Conservation (phyloP, 495 filamentous ascomycete genomes). For the Cryomyces antarcticus region DNA sequence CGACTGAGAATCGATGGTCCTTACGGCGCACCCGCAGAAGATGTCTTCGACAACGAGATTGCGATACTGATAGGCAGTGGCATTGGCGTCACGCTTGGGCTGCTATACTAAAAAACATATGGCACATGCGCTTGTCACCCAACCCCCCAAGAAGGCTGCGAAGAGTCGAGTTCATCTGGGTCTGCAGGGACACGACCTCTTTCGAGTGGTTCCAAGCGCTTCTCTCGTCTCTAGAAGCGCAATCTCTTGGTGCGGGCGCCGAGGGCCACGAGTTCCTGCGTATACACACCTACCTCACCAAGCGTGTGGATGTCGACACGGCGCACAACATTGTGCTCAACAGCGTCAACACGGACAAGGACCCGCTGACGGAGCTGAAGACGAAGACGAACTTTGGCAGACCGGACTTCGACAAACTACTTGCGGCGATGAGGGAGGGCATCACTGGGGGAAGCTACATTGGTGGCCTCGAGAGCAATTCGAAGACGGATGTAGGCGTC, state of each 20-base stretch:
- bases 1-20: constrained; percentile 77
- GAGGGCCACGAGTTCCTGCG: constrained; percentile 70
- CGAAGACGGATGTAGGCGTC: constrained; percentile 71
- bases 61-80: constrained; percentile 92
- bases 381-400: constrained; percentile 87
- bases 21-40: constrained; percentile 91
- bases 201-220: constrained; percentile 99
- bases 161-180: constrained; percentile 97
- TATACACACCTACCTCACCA: constrained; percentile 96
- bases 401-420: constrained; percentile 71
- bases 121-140: constrained; percentile 71
- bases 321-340: constrained; percentile 94
- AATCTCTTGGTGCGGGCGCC: constrained; percentile 44
- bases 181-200: constrained; percentile 85
- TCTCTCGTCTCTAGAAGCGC: constrained; percentile 74
- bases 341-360: constrained; percentile 64
- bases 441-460: constrained; percentile 62
- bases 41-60: constrained; percentile 96
- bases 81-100: constrained; percentile 97
- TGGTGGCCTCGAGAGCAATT: constrained; percentile 49
- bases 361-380: constrained; percentile 82
- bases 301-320: constrained; percentile 75
- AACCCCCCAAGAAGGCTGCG: constrained; percentile 74
- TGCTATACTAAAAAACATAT: constrained; percentile 95
- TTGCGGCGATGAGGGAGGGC: constrained; percentile 70